These are phyloP conservation scores for Boletus sensibilis DNA, from an alignment of 768 basidiomycete species.

Conservation along the genomic window DNA sequence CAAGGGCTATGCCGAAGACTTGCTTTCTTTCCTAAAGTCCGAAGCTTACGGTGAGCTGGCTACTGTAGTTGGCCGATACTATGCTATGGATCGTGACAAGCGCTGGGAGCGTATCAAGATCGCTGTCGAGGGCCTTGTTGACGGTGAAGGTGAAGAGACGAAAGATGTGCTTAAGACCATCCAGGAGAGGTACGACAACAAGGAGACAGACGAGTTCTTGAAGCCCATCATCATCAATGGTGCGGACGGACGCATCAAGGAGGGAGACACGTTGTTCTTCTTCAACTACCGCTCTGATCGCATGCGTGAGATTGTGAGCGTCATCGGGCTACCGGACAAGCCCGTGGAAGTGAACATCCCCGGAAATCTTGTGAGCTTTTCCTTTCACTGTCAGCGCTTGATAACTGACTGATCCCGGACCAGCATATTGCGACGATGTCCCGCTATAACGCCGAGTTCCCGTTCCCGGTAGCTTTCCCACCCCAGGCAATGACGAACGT, in stretches of 20 bases:
- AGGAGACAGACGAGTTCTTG: slow-evolving; percentile 92
- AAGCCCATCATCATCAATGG: slow-evolving; percentile 91
- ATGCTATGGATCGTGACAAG: slow-evolving; percentile 97
- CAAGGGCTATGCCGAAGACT: slow-evolving; percentile 69
- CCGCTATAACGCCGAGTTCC: slow-evolving; percentile 86
- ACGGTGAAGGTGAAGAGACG: slow-evolving; percentile 61
- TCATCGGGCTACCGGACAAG: slow-evolving; percentile 80
- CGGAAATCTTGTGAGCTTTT: slow-evolving; percentile 63
- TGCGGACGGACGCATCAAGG: slow-evolving; percentile 76
- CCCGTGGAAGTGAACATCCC: slow-evolving; percentile 83
- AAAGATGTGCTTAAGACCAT: slow-evolving; percentile 61
- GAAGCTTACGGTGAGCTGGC: slow-evolving; percentile 79
- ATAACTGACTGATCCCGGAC: neutral
- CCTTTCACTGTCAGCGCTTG: neutral
- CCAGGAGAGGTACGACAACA: slow-evolving; percentile 75
- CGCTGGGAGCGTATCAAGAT: slow-evolving; percentile 93
- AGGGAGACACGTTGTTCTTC: slow-evolving; percentile 87
- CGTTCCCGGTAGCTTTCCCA: slow-evolving; percentile 90
- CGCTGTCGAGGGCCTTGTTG: slow-evolving; percentile 81
- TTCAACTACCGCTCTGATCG: slow-evolving; percentile 98
- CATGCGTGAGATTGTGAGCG: slow-evolving; percentile 85
- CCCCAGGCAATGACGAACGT: slow-evolving; percentile 93
- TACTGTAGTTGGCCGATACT: slow-evolving; percentile 88
- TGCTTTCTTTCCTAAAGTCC: slow-evolving; percentile 75
- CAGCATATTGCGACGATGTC: slow-evolving; percentile 94